These are phyloP conservation scores for Hordeum pubiflorum DNA, from an alignment of 202 grass and related monocot genomes.

Conservation along the genomic window DNA sequence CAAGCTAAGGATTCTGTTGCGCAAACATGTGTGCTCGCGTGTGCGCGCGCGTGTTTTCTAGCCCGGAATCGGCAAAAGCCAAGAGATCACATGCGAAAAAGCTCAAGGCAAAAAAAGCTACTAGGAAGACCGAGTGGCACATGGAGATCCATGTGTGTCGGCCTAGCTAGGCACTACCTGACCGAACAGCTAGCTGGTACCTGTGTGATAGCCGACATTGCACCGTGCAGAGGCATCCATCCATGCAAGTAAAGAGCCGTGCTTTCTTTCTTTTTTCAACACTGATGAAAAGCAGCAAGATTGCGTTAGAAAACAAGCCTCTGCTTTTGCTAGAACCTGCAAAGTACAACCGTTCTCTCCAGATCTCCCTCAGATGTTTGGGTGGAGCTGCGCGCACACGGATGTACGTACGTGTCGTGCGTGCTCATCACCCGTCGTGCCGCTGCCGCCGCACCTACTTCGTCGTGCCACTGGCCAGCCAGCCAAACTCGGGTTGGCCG, in stretches of 20 bases:
- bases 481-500: background rate
- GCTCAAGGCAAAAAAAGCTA: background rate
- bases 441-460: too few species aligned
- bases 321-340: background rate
- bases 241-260: background rate
- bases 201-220: background rate
- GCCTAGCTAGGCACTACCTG: too few species aligned
- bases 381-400: background rate
- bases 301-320: background rate
- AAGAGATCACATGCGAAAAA: background rate
- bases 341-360: background rate
- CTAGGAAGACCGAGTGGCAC: background rate
- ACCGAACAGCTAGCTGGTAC: background rate
- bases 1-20: background rate
- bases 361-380: background rate
- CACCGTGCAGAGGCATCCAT: background rate
- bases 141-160: background rate
- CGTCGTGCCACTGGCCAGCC: too few species aligned
- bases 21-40: background rate
- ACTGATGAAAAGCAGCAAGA: background rate
- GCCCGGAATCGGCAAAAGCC: background rate
- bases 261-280: background rate
- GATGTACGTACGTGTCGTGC: background rate
- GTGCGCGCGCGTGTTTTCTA: background rate
- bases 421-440: background rate